Conservation (phyloP, 176 grass and related monocot genomes). For the Oryza nivara region DNA sequence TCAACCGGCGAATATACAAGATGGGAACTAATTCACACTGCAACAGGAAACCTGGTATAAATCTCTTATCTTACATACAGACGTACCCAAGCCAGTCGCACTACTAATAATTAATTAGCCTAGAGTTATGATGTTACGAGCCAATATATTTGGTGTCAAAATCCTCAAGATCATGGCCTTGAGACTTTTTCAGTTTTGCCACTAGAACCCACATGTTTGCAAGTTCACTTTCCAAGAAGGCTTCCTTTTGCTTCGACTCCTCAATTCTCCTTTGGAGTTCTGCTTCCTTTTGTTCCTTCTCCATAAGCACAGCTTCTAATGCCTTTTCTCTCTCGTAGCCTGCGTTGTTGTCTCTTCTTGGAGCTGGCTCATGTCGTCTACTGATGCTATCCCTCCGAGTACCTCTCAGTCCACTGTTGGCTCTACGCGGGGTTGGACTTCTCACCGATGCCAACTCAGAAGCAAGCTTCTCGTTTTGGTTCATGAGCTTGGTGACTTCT, state of each 20-base stretch:
- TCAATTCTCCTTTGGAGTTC: constrained; percentile 82
- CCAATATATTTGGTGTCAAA: constrained; percentile 49
- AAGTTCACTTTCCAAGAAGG: constrained; percentile 89
- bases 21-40: constrained; percentile 37
- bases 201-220: constrained; percentile 99
- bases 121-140: constrained; percentile 22
- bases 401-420: constrained; percentile 64
- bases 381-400: constrained; percentile 65
- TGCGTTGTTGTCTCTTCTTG: constrained; percentile 59
- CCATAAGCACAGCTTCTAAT: constrained; percentile 63
- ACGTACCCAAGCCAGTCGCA: constrained; percentile 49
- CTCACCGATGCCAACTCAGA: constrained; percentile 68
- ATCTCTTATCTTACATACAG: constrained; percentile 55
- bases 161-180: constrained; percentile 60
- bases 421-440: constrained; percentile 75
- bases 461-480: constrained; percentile 93
- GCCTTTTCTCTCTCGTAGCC: constrained; percentile 68
- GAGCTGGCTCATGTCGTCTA: constrained; percentile 70
- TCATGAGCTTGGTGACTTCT: constrained; percentile 99
- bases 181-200: constrained; percentile 85
- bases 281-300: constrained; percentile 84
- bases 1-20: constrained; percentile 56
- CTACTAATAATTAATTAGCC: constrained; percentile 39
- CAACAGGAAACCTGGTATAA: constrained; percentile 35
- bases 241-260: constrained; percentile 89